Conservation (phyloP, 441 rosid species). For the Raphanus hybrid region DNA sequence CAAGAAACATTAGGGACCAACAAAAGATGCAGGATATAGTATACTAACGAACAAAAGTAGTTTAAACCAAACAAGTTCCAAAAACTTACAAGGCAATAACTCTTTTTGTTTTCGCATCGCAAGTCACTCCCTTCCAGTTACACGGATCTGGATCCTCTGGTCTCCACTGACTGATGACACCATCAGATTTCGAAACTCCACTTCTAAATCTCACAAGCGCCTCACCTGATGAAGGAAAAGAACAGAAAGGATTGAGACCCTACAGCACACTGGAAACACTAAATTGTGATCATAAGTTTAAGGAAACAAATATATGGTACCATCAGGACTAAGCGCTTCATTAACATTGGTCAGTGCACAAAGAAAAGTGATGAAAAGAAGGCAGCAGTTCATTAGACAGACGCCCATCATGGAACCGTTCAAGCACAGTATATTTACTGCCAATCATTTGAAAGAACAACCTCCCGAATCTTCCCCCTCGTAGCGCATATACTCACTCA, state of each 20-base stretch:
- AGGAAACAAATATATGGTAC: neutral
- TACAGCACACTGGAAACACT: too few species aligned
- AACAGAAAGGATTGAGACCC: too few species aligned
- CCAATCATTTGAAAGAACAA: conserved; percentile 72
- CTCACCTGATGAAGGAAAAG: conserved; percentile 55
- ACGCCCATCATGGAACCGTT: conserved; percentile 53
- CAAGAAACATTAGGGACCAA: conserved; percentile 18
- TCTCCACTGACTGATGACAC: conserved; percentile 75
- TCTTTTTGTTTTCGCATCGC: conserved; percentile 79
- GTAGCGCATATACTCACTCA: conserved; percentile 41
- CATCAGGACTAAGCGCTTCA: conserved; percentile 80
- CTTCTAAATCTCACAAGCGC: conserved; percentile 76
- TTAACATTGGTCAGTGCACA: conserved; percentile 44
- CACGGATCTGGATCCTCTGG: conserved; percentile 98
- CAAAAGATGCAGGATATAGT: neutral
- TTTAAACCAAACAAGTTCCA: neutral
- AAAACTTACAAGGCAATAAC: conserved; percentile 77
- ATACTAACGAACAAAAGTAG: neutral
- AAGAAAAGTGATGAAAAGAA: conserved; percentile 54
- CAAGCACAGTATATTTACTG: conserved; percentile 35
- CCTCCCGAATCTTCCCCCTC: conserved; percentile 40
- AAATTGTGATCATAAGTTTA: too few species aligned
- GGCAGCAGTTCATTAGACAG: conserved; percentile 52
- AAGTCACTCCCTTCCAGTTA: conserved; percentile 85
- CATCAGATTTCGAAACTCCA: conserved; percentile 69